Conservation (phyloP, 2,329 filamentous ascomycete species). For the Colletotrichum plurivorum region DNA sequence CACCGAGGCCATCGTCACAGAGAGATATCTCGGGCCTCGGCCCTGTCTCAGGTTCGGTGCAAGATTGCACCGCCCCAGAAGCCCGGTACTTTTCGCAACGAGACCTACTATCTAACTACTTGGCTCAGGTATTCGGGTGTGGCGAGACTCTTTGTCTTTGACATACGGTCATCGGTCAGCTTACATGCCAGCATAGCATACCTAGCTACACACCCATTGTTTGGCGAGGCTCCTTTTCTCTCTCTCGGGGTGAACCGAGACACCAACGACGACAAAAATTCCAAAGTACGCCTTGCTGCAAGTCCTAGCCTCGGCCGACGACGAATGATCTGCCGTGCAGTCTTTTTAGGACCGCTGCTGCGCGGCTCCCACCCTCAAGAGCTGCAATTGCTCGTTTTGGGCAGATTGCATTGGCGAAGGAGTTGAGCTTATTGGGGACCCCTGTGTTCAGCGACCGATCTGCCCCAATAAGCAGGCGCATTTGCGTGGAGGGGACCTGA, state of each 20-base stretch:
- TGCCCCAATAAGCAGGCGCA: too few relatives aligned
- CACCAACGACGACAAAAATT: neutral
- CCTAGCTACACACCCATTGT: neutral
- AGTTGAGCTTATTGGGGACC: conserved; percentile 3
- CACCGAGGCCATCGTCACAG: too few relatives aligned
- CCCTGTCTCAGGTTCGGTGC: conserved; percentile 1
- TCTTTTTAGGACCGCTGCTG: too few relatives aligned
- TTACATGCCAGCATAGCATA: neutral
- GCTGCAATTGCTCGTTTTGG: conserved; percentile 9
- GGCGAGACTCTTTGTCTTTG: neutral
- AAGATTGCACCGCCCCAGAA: neutral
- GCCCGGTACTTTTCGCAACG: neutral
- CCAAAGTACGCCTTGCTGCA: neutral
- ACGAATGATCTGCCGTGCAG: too few relatives aligned
- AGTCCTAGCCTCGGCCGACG: neutral
- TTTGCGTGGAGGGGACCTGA: too few relatives aligned
- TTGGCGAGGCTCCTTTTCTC: neutral
- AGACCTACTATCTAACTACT: neutral
- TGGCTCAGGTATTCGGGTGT: too few relatives aligned
- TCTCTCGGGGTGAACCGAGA: neutral
- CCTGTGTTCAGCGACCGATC: too few relatives aligned
- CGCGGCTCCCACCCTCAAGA: neutral
- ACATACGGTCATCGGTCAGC: neutral
- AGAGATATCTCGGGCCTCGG: neutral
- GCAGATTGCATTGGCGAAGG: conserved; percentile 4